These are phyloP conservation scores for Rhizopogon rudus DNA, from an alignment of 768 basidiomycete genomes.

Conservation along the genomic window DNA sequence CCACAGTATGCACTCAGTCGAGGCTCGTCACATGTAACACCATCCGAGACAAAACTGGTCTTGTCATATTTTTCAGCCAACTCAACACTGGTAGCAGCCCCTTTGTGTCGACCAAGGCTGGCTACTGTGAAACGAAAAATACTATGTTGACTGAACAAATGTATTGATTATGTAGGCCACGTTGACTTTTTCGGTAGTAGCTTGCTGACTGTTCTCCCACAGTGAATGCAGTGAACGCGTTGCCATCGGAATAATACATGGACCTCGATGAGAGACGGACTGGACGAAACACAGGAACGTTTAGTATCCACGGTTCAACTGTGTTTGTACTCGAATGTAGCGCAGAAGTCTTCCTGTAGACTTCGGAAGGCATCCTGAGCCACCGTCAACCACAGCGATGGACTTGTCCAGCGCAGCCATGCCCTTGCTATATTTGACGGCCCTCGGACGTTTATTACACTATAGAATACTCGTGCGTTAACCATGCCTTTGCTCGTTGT, in stretches of 20 bases:
- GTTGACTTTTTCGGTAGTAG: background rate
- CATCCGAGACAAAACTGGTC: background rate
- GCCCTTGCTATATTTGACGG: background rate
- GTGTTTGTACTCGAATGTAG: background rate
- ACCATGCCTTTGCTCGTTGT: too few species aligned
- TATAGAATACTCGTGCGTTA: too few species aligned
- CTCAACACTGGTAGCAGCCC: background rate
- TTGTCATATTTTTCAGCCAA: background rate
- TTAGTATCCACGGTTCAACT: background rate
- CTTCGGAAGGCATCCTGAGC: too few species aligned
- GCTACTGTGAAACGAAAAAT: background rate
- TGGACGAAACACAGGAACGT: background rate
- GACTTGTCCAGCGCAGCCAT: background rate
- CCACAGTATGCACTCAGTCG: background rate
- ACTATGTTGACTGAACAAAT: background rate
- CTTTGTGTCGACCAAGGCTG: background rate
- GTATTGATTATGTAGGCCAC: background rate
- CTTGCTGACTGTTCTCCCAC: background rate
- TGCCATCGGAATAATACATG: background rate
- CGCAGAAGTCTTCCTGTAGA: background rate
- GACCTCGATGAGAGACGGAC: background rate
- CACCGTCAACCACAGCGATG: background rate
- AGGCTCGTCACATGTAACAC: background rate
- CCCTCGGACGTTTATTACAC: too few species aligned
- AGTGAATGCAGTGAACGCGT: background rate